Evolutionary conservation across 1,284 basidiomycete genomes (phyloP), one percentile per base, ranked within the genome.

Genomic region (Naganishia cerealis): DNA sequence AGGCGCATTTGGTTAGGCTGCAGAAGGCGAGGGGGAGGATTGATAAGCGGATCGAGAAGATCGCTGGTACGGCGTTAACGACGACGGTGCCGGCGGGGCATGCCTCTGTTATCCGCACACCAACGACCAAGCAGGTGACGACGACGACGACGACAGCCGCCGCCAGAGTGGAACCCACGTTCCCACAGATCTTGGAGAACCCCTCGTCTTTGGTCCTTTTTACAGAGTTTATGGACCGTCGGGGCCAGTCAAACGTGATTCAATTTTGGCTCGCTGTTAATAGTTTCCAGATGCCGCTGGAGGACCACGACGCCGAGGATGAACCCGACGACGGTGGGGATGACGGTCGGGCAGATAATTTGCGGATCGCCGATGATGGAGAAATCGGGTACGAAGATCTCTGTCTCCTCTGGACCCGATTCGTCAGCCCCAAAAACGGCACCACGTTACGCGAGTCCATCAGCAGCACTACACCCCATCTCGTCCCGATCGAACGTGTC

Each of bases 251-350:
- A 16, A 78, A 92, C 10, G 86, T 93, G 3, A 90, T 97, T 2
- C 95, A 97, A 73, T 99, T 97, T 80, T 98, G 95, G 95, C 84
- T 98, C 2, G 91, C 92, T 0, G 91, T 98, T 0, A 93, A 98
- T 79, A 92, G 91, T 61, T 94, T 98, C 85, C 98, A 97, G 81
- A 92, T 95, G 73, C 95, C 95, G 0, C 83, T 99, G 21, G 94
- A 97, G 77, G 86, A 86, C 1, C 84, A 89, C 5, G 89, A 91
- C 6, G 86, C n/a, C n/a, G n/a, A n/a, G n/a, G n/a, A n/a, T n/a
- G n/a, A n/a, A n/a, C n/a, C n/a, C n/a, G n/a, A 89, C 5, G 89
- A 91, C 6, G 86, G 75, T 24, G 48, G 29, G 29, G 29, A 33
- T 7, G 16, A 7, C 21, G 2, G 46, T 24, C 46, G 46, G 7